phyloP scores from a whole-genome alignment of 805 yeast species.

The Candida railenensis region DNA sequence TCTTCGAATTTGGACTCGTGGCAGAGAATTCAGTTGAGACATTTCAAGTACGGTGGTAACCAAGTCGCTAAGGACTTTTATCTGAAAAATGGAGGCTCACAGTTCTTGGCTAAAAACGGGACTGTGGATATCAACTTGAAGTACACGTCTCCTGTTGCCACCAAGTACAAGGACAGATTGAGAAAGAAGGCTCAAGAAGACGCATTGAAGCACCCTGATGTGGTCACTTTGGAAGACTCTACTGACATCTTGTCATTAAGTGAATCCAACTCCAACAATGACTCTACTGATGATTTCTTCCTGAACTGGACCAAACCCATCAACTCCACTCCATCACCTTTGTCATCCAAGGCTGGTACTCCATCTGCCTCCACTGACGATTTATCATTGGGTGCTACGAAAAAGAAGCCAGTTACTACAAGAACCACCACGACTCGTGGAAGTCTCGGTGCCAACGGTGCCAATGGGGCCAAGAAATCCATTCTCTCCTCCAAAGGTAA shows the following conservation, averaged over 20 bases:
- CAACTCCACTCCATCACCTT: slow-evolving; percentile 50
- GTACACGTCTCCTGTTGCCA: slow-evolving; percentile 80
- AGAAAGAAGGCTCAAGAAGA: slow-evolving; percentile 68
- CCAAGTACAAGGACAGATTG: slow-evolving; percentile 75
- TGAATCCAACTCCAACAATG: slow-evolving; percentile 35
- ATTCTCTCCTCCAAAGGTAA: slow-evolving; percentile 52
- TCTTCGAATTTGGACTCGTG: slow-evolving; percentile 91
- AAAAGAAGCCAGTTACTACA: slow-evolving; percentile 4
- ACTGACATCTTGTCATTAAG: slow-evolving; percentile 20
- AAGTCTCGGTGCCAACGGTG: slow-evolving; percentile 15
- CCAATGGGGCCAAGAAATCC: slow-evolving; percentile 25
- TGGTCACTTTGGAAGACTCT: slow-evolving; percentile 61
- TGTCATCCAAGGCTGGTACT: slow-evolving; percentile 44
- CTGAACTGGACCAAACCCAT: slow-evolving; percentile 87
- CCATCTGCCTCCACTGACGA: slow-evolving; percentile 42
- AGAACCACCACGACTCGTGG: slow-evolving; percentile 13
- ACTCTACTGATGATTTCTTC: slow-evolving; percentile 80
- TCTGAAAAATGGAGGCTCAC: slow-evolving; percentile 81
- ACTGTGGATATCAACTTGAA: slow-evolving; percentile 64
- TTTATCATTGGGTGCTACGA: slow-evolving; percentile 10
- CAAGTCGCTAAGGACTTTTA: slow-evolving; percentile 81
- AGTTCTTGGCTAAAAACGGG: slow-evolving; percentile 49
- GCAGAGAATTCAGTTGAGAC: slow-evolving; percentile 85
- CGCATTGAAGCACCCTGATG: slow-evolving; percentile 67
- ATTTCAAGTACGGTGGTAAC: slow-evolving; percentile 94